Evolutionary conservation across 495 filamentous ascomycete species (phyloP).

Genomic region (Penicillium samsonianum): DNA sequence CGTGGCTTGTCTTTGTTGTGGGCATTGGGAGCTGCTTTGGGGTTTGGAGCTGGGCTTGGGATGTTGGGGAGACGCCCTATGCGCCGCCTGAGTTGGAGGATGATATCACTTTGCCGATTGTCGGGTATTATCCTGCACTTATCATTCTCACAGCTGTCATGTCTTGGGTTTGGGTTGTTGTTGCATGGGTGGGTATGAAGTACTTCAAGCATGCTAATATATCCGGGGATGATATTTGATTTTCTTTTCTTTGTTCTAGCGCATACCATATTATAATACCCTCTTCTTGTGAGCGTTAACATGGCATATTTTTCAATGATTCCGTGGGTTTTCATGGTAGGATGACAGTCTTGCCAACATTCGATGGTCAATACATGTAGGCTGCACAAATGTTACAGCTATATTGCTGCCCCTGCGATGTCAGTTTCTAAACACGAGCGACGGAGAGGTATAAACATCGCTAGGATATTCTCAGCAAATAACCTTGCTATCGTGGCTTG

Average conservation of each 20-base stretch:
- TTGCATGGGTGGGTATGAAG: slow-evolving; percentile 99
- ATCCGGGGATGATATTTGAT: slow-evolving; percentile 53
- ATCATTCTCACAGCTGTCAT: slow-evolving; percentile 91
- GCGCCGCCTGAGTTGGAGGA: slow-evolving; percentile 91
- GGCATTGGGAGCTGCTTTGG: slow-evolving; percentile 94
- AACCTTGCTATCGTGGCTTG: too few species aligned
- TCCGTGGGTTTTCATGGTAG: neutral
- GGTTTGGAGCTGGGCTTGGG: slow-evolving; percentile 99
- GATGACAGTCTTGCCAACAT: neutral
- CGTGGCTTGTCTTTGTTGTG: slow-evolving; percentile 92
- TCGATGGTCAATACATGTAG: neutral
- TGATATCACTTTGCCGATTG: slow-evolving; percentile 89
- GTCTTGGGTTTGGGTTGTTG: slow-evolving; percentile 98
- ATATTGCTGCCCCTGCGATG: neutral
- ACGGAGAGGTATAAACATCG: neutral
- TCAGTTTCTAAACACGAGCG: neutral
- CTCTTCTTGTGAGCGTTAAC: slow-evolving; percentile 8
- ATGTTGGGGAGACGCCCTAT: slow-evolving; percentile 94
- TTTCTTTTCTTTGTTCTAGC: slow-evolving; percentile 1
- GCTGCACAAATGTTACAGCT: neutral
- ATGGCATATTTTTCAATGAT: neutral
- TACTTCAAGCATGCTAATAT: slow-evolving; percentile 98
- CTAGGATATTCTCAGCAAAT: neutral
- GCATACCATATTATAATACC: slow-evolving; percentile 5
- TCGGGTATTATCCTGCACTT: slow-evolving; percentile 94